A percentile compares a stretch with the other conserved stretches of the same genome.
phyloP scores from a whole-genome alignment of 495 filamentous ascomycete species.

The Penicillium simplicissimum region DNA sequence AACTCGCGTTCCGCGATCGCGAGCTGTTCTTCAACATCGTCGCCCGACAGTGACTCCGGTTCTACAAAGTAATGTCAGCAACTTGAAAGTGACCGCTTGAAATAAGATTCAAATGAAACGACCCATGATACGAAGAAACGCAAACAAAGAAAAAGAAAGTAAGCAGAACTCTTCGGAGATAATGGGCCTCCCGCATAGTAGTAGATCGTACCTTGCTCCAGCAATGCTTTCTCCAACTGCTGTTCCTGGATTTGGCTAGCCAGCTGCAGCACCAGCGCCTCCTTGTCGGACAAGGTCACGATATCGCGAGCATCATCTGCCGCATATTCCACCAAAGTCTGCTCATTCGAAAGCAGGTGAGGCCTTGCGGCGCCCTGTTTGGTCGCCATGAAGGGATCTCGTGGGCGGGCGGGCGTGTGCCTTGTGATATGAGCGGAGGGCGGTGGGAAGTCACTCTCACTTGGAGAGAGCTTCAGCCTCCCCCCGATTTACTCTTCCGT shows the following conservation, averaged over 20 bases:
- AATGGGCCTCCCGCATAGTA: not conserved
- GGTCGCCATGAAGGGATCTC: slow-evolving; percentile 44
- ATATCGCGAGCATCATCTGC: slow-evolving; percentile 47
- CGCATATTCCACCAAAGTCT: slow-evolving; percentile 41
- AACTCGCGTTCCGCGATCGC: slow-evolving; percentile 61
- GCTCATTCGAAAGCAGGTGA: slow-evolving; percentile 41
- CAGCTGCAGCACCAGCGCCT: slow-evolving; percentile 63
- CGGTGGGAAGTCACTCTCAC: slow-evolving; percentile 22
- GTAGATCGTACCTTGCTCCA: slow-evolving; percentile 51
- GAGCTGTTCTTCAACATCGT: slow-evolving; percentile 53
- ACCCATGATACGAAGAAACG: slow-evolving; percentile 9
- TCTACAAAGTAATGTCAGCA: slow-evolving; percentile 24
- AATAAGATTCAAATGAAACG: slow-evolving; percentile 4
- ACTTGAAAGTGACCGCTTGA: slow-evolving; percentile 5
- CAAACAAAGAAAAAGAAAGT: not conserved
- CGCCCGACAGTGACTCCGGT: slow-evolving; percentile 35
- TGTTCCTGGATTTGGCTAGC: slow-evolving; percentile 70
- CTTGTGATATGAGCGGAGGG: slow-evolving; percentile 37
- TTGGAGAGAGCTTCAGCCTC: slow-evolving; percentile 26
- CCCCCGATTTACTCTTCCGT: slow-evolving; percentile 13
- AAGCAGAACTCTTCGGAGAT: not conserved
- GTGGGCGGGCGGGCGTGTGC: slow-evolving; percentile 32
- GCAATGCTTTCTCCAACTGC: slow-evolving; percentile 65
- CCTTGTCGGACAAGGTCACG: slow-evolving; percentile 59
- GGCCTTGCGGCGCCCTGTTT: slow-evolving; percentile 34